These are phyloP conservation scores for Acer campestre DNA, from an alignment of 345 rosid genomes.

Conservation along the genomic window DNA sequence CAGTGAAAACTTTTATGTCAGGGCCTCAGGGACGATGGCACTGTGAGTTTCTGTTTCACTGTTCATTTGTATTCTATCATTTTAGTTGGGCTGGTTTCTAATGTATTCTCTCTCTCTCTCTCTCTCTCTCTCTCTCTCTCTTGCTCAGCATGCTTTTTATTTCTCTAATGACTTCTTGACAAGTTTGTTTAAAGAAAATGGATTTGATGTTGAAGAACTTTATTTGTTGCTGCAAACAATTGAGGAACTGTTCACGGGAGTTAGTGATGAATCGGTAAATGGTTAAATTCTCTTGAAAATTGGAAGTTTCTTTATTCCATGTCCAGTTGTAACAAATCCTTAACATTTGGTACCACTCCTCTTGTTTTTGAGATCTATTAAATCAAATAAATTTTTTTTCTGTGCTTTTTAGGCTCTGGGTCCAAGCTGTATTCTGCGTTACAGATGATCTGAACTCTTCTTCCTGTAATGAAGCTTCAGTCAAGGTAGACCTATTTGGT, in stretches of 20 bases:
- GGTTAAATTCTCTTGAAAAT: conserved; percentile 4
- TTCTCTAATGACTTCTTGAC: conserved; percentile 79
- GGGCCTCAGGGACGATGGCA: conserved; percentile 79
- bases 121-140: conserved; percentile 4
- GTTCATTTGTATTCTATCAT: conserved; percentile 12
- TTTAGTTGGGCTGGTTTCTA: conserved; percentile 1
- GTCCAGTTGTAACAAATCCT: not conserved
- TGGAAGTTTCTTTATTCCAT: not conserved
- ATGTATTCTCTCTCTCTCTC: too few relatives aligned
- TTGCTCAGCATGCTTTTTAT: conserved; percentile 83
- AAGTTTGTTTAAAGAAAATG: conserved; percentile 62
- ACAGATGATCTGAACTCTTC: conserved; percentile 12
- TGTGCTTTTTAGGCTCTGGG: conserved; percentile 66
- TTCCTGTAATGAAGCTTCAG: conserved; percentile 25
- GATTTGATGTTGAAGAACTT: conserved; percentile 73
- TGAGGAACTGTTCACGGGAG: conserved; percentile 85
- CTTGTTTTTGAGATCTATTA: too few relatives aligned
- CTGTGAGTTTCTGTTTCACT: conserved; percentile 56
- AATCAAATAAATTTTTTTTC: not conserved
- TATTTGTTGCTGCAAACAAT: conserved; percentile 85
- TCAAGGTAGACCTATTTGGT: conserved; percentile 28
- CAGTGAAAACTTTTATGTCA: conserved; percentile 78
- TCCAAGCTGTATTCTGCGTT: conserved; percentile 74
- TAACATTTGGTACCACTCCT: not conserved
- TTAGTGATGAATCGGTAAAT: conserved; percentile 77